Evolutionary conservation across 805 yeast species (phyloP).

Genomic region (Yarrowia keelungensis): DNA sequence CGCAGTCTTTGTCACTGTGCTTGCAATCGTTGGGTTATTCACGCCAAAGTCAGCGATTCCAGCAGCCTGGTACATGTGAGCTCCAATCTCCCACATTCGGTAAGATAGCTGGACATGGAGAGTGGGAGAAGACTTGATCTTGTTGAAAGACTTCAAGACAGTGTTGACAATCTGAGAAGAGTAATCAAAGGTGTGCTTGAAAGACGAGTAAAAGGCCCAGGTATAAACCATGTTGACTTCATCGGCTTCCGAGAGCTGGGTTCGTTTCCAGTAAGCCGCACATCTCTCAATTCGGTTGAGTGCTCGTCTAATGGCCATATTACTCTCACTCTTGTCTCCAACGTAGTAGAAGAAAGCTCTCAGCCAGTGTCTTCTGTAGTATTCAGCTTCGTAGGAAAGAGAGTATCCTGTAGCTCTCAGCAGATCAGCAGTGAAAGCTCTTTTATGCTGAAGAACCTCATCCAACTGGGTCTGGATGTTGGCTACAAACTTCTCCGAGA

Average conservation of each 20-base stretch:
- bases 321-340: constrained; percentile 11
- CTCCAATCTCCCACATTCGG: constrained; percentile 37
- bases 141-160: constrained; percentile 21
- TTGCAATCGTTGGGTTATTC: constrained; percentile 15
- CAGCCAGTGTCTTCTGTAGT: constrained; percentile 32
- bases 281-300: constrained; percentile 17
- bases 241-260: constrained; percentile 13
- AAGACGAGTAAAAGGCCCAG: constrained; percentile 7
- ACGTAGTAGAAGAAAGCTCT: constrained; percentile 26
- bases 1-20: constrained; percentile 5
- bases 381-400: constrained; percentile 18
- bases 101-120: constrained; percentile 20
- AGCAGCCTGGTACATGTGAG: constrained; percentile 33
- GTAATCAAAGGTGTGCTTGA: constrained; percentile 14
- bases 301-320: neutral
- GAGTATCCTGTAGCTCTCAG: constrained; percentile 25
- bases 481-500: constrained; percentile 30
- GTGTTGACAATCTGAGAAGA: constrained; percentile 25
- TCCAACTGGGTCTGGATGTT: constrained; percentile 33
- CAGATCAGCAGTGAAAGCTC: constrained; percentile 28
- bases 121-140: constrained; percentile 25
- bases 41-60: constrained; percentile 18
- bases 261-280: constrained; percentile 19
- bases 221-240: constrained; percentile 28
- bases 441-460: constrained; percentile 19